Percentiles rank a stretch among this genome's conserved stretches.
These are phyloP conservation scores for Quercus bicolor DNA, from an alignment of 306 rosid genomes.

Conservation along the genomic window DNA sequence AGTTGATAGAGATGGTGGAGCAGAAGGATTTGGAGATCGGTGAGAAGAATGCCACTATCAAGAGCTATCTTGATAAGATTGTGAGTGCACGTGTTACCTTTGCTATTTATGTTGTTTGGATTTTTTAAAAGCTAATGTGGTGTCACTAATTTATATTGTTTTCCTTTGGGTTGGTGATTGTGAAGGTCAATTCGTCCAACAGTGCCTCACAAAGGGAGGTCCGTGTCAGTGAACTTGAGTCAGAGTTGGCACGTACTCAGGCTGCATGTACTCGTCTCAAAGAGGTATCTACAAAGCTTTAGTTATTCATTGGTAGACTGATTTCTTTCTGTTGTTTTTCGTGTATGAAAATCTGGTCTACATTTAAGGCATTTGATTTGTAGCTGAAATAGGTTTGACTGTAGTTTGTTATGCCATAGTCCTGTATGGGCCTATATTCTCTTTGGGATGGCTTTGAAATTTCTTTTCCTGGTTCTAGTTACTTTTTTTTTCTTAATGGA, in stretches of 20 bases:
- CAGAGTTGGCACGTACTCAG: slow-evolving; percentile 60
- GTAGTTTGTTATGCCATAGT: neutral
- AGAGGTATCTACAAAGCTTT: slow-evolving; percentile 45
- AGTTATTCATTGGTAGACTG: too few species aligned
- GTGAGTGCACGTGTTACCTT: slow-evolving; percentile 36
- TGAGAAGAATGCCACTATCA: slow-evolving; percentile 70
- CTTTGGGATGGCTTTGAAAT: neutral
- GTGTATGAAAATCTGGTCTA: neutral
- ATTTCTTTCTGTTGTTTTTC: neutral
- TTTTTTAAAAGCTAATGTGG: neutral
- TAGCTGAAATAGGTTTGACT: too few species aligned
- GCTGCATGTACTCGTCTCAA: slow-evolving; percentile 61
- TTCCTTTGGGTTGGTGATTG: slow-evolving; percentile 6
- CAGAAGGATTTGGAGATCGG: slow-evolving; percentile 67
- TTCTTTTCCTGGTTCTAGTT: neutral
- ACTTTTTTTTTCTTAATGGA: neutral
- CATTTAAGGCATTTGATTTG: too few species aligned
- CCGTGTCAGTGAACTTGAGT: slow-evolving; percentile 61
- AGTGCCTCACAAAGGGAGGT: slow-evolving; percentile 78
- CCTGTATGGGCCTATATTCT: neutral
- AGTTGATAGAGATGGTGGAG: slow-evolving; percentile 66
- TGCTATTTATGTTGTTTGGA: slow-evolving; percentile 1
- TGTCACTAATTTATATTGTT: slow-evolving; percentile 2
- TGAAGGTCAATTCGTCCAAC: slow-evolving; percentile 59
- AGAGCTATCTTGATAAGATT: slow-evolving; percentile 86